Percentiles rank a stretch among this genome's conserved stretches.
Evolutionary conservation across 257 asterid species (phyloP).

Genomic region (Gentiana dahurica): DNA sequence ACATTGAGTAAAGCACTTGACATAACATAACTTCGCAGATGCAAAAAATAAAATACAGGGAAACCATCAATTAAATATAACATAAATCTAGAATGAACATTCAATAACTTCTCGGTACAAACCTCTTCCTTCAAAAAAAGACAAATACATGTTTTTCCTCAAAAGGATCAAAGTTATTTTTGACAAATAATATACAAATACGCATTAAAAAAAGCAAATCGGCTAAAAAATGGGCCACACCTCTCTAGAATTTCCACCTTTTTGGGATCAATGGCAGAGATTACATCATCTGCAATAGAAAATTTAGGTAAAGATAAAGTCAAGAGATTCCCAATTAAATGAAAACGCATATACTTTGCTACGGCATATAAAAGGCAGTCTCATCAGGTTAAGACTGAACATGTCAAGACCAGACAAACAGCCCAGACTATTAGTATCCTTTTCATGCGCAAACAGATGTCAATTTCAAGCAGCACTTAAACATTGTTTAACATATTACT

Average conservation of each 20-base stretch:
- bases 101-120: too few species aligned
- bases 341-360: too few species aligned
- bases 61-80: neutral
- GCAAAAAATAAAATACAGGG: neutral
- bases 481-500: neutral
- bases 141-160: too few species aligned
- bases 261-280: slow-evolving; percentile 83
- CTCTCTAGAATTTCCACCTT: slow-evolving; percentile 89
- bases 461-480: slow-evolving; percentile 1
- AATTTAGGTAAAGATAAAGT: slow-evolving; percentile 11
- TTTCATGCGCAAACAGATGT: too few species aligned
- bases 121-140: too few species aligned
- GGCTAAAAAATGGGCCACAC: slow-evolving; percentile 24
- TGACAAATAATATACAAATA: neutral
- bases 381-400: too few species aligned
- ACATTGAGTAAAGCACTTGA: slow-evolving; percentile 5
- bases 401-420: too few species aligned
- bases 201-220: neutral
- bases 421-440: too few species aligned
- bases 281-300: slow-evolving; percentile 59
- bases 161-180: too few species aligned
- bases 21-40: neutral
- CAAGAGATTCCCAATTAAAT: slow-evolving; percentile 3
- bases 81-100: too few species aligned
- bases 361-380: too few species aligned